Conservation (phyloP, 495 filamentous ascomycete species). For the Thermothielavioides terrestris region DNA sequence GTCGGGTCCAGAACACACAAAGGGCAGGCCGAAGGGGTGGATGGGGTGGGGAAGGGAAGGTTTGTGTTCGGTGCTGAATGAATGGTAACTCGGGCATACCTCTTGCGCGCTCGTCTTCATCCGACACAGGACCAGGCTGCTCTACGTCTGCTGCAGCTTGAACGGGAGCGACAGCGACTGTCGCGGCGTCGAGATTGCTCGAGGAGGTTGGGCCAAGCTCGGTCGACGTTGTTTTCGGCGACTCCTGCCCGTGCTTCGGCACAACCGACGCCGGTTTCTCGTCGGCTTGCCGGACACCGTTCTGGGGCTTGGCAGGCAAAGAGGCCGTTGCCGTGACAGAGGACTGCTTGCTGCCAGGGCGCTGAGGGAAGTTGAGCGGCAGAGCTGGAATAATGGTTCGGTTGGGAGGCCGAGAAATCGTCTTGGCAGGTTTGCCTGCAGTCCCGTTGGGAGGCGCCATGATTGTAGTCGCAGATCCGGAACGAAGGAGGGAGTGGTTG, state of each 20-base stretch:
- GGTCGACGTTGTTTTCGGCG: background rate
- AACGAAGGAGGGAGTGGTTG: background rate
- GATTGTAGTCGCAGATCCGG: background rate
- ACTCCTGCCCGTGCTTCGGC: background rate
- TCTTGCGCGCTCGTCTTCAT: background rate
- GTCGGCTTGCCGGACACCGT: background rate
- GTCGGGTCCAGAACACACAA: background rate
- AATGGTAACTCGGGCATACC: conserved; percentile 6
- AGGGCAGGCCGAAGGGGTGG: background rate
- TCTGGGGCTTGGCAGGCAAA: background rate
- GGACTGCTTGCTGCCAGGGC: conserved; percentile 11
- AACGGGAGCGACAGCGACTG: conserved; percentile 3
- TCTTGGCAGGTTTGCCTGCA: conserved; percentile 17
- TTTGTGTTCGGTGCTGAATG: background rate
- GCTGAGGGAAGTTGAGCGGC: conserved; percentile 25
- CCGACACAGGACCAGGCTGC: background rate
- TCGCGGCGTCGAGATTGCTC: background rate
- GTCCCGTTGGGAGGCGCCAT: conserved; percentile 23
- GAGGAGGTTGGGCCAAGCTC: background rate
- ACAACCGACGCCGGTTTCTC: background rate
- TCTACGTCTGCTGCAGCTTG: background rate
- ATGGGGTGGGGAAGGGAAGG: background rate
- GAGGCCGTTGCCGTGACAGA: conserved; percentile 3
- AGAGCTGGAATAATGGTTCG: conserved; percentile 20
- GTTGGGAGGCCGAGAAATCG: conserved; percentile 6